Base-by-base conservation (phyloP, 441 rosid species). In the Omphalea diandra region DNA sequence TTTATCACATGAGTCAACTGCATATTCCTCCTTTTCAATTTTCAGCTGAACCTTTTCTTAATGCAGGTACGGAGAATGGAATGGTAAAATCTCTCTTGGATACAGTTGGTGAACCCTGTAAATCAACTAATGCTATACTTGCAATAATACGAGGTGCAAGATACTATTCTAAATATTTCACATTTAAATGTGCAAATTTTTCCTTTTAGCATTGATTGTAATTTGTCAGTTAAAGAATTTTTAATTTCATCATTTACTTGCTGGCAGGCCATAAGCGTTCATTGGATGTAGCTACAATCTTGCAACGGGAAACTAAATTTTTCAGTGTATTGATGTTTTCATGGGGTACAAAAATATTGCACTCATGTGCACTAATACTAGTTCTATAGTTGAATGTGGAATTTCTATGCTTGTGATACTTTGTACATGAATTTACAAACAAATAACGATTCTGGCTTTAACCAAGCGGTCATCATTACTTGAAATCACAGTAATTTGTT, bases 251-350 rank as follows among this genome's bases (percentile, higher is more conserved):
- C n/a, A n/a, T 71, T 66, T 58, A 53, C 67, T 72, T 65, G 62
- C 57, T 76, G 68, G 56, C 77, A 94, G 98, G 98, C 32, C 87
- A 79, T 78, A 90, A 79, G 73, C 74, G 85, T 72, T 75, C 84
- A 35, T 73, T 94, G 79, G 98, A 91, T 80, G 97, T 94, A 7
- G 91, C 97, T 47, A 86, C 97, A 60, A 81, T 94, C 68, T 63
- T 74, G 66, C 98, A 94, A 82, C 88, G 89, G 68, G 75, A 80
- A 50, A 85, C 82, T 49, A 87, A 78, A 80, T 88, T 84, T 76
- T 88, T 82, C 74, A 90, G 98, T 53, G 88, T 91, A 74, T 82
- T 91, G 83, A 94, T 90, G 97, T 89, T 94, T 72, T 91, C 98
- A 31, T 94, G 98, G 98, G 97, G 97, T 94, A 91, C 59, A 58